Base-by-base conservation (phyloP, 306 rosid species). In the Fagus crenata region DNA sequence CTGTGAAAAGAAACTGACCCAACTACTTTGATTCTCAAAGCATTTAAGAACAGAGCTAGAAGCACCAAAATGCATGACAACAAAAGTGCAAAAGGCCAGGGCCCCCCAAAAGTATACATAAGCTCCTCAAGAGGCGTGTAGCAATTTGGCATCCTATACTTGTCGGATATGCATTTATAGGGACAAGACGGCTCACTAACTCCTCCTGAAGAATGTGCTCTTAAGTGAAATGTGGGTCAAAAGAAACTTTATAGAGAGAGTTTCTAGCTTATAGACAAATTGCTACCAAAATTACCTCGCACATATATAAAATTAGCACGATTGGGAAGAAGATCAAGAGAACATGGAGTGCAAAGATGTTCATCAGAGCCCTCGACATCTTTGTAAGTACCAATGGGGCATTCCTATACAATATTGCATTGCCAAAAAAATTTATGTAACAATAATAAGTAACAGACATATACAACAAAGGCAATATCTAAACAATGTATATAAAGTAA, bases 51-150 rank as follows among this genome's bases (percentile, higher is more conserved):
- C 72, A 92, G 75, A 69, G 95, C 93, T 82, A 92, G 72, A 79
- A 92, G 80, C 78, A 89, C 83, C 88, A 92, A 83, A 85, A 87
- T 74, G 80, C 89, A 88, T 74, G 96, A 90, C 81, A 90, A 78
- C 82, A 92, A 43, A 77, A 87, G 69, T 32, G 95, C 84, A 85
- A 95, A 95, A 46, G 88, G 93, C 91, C 90, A 90, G 81, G 96
- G 97, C 12, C 97, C 98, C 74, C 97, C 90, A 84, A 92, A 95
- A 75, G 98, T 88, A 87, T 90, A 92, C 82, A 90, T 79, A 80
- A 95, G 93, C 85, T 94, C 98, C 86, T 94, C 98, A 54, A 94
- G 88, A 82, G 98, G 97, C 33, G 98, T 92, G 69, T 88, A 90
- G 87, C 98, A 94, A 79, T 90, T 94, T 69, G 98, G 98, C 96